phyloP scores from a whole-genome alignment of 495 filamentous ascomycete species.

The Neohortaea acidophila region DNA sequence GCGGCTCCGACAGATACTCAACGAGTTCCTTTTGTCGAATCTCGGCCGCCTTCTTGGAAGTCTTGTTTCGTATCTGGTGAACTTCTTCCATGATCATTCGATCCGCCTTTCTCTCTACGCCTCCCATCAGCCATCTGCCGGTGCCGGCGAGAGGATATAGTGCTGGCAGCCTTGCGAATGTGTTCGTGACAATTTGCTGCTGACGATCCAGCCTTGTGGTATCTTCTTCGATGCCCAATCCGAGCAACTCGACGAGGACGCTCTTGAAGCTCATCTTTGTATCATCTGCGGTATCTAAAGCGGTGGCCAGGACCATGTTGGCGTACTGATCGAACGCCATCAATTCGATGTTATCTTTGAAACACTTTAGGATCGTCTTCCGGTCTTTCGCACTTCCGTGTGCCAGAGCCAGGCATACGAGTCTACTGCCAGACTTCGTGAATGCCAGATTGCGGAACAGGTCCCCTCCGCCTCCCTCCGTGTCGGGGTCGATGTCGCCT shows the following conservation, averaged over 20 bases:
- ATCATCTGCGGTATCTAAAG: slow-evolving; percentile 85
- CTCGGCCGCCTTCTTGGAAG: slow-evolving; percentile 76
- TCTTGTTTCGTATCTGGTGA: slow-evolving; percentile 32
- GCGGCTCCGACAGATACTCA: slow-evolving; percentile 44
- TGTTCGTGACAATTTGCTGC: slow-evolving; percentile 45
- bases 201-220: slow-evolving; percentile 20
- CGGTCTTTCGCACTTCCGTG: slow-evolving; percentile 82
- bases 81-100: slow-evolving; percentile 61
- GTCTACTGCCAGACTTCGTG: slow-evolving; percentile 68
- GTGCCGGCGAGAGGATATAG: slow-evolving; percentile 70
- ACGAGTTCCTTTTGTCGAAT: slow-evolving; percentile 61
- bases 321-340: slow-evolving; percentile 67
- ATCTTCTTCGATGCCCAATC: slow-evolving; percentile 26
- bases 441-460: slow-evolving; percentile 89
- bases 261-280: slow-evolving; percentile 74
- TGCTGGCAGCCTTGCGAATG: slow-evolving; percentile 59
- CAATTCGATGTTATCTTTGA: slow-evolving; percentile 67
- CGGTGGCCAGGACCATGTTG: slow-evolving; percentile 66
- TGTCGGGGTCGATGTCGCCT: slow-evolving; percentile 40
- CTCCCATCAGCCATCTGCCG: slow-evolving; percentile 53
- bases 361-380: slow-evolving; percentile 69
- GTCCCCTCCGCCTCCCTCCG: slow-evolving; percentile 54
- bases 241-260: slow-evolving; percentile 68
- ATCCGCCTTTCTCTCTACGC: slow-evolving; percentile 42
- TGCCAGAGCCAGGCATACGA: slow-evolving; percentile 69